Percentiles rank a stretch among this genome's conserved stretches.
These are phyloP conservation scores for Hymenoscyphus occultus DNA, from an alignment of 2,329 filamentous ascomycete genomes.

Conservation along the genomic window DNA sequence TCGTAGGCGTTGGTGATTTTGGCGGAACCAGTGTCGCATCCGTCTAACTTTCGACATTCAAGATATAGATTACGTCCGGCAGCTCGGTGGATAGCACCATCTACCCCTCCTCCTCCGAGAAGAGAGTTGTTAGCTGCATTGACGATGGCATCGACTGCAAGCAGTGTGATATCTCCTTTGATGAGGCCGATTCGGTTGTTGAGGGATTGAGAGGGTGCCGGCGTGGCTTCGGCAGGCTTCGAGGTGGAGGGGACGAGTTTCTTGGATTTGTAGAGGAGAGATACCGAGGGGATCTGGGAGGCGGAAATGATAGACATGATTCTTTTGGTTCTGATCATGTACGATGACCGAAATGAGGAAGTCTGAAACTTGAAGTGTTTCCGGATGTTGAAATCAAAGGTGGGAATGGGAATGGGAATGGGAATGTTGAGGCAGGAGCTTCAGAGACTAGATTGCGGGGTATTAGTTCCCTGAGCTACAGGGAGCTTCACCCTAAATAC, in stretches of 20 bases:
- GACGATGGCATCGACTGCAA: slow-evolving; percentile 79
- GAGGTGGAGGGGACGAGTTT: slow-evolving; percentile 30
- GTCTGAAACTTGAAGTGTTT: neutral
- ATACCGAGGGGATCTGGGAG: slow-evolving; percentile 35
- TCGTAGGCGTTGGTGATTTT: slow-evolving; percentile 79
- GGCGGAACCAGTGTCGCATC: slow-evolving; percentile 74
- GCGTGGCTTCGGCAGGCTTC: slow-evolving; percentile 18
- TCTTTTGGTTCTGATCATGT: slow-evolving; percentile 26
- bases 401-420: neutral
- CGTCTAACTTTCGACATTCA: slow-evolving; percentile 70
- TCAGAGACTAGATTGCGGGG: neutral
- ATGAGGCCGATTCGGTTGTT: slow-evolving; percentile 71
- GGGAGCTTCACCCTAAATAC: neutral
- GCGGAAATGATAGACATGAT: slow-evolving; percentile 31
- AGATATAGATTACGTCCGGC: slow-evolving; percentile 66
- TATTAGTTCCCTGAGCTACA: neutral
- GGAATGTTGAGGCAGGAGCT: too few relatives aligned
- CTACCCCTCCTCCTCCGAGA: slow-evolving; percentile 85
- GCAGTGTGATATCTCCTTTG: slow-evolving; percentile 75
- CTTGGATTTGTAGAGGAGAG: slow-evolving; percentile 34
- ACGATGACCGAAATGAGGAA: neutral
- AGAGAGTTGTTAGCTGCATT: slow-evolving; percentile 84
- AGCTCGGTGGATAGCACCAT: slow-evolving; percentile 80
- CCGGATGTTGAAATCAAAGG: neutral
- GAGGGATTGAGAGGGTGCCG: slow-evolving; percentile 48